A percentile compares a stretch with the other conserved stretches of the same genome.
These are phyloP conservation scores for Heliamphora exappendiculata DNA, from an alignment of 148 eudicot genomes.

Conservation along the genomic window DNA sequence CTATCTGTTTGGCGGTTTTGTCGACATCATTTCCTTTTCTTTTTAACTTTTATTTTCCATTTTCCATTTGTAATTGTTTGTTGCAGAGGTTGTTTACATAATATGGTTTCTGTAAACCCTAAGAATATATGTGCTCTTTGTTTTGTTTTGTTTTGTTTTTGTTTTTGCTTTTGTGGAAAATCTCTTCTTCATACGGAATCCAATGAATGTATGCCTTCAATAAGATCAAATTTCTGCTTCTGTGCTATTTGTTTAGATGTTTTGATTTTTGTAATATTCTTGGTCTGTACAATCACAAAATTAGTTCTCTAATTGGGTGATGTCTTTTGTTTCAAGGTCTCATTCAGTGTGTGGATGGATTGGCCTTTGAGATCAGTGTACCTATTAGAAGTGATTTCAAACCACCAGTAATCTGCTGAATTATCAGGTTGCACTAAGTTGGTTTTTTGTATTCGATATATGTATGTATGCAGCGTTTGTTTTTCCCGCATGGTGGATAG, in stretches of 20 bases:
- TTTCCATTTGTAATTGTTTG: background rate
- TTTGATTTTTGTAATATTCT: background rate
- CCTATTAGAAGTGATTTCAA: background rate
- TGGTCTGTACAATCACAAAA: background rate
- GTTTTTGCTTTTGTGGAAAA: too few species aligned
- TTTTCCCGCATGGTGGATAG: background rate
- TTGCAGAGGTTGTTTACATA: background rate
- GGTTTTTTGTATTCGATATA: background rate
- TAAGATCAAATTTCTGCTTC: slow-evolving; percentile 2
- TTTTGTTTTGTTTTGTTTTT: background rate
- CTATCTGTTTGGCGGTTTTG: background rate
- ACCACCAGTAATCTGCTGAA: slow-evolving; percentile 6
- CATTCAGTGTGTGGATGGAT: background rate
- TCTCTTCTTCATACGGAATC: background rate
- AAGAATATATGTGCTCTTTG: background rate
- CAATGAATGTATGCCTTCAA: background rate
- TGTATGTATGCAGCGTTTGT: background rate
- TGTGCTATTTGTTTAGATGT: background rate
- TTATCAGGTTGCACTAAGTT: background rate
- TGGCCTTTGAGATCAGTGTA: background rate
- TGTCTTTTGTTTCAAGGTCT: background rate
- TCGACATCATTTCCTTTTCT: background rate
- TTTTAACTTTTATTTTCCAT: background rate
- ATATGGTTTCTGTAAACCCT: slow-evolving; percentile 2
- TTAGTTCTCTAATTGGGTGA: background rate